A percentile compares a stretch with the other conserved stretches of the same genome.
These are phyloP conservation scores for Lycium ferocissimum DNA, from an alignment of 257 asterid species.

Conservation along the genomic window DNA sequence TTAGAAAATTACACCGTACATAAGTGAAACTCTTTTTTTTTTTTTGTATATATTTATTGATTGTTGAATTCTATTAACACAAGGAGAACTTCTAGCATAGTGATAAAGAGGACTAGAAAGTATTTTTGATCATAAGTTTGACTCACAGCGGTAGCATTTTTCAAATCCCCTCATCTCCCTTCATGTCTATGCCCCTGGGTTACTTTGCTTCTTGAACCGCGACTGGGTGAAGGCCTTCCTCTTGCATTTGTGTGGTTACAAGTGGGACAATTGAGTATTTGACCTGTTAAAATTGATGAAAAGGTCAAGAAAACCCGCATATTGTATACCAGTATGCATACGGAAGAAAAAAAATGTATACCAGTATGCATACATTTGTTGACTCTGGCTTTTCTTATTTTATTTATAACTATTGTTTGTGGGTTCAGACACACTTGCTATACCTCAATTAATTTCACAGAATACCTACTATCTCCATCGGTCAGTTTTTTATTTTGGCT, in stretches of 20 bases:
- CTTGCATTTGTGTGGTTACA: background rate
- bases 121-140: background rate
- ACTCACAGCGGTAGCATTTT: background rate
- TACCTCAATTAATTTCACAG: background rate
- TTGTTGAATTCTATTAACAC: conserved; percentile 4
- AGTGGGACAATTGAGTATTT: background rate
- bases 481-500: background rate
- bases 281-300: background rate
- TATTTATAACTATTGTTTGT: background rate
- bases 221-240: background rate
- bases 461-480: background rate
- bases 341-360: too few relatives aligned
- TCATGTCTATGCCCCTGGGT: background rate
- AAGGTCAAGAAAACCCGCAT: background rate
- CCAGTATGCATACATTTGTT: too few relatives aligned
- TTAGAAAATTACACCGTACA: too few relatives aligned
- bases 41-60: background rate
- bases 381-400: background rate
- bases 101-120: background rate
- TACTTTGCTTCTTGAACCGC: background rate
- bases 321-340: background rate
- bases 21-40: background rate
- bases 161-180: background rate
- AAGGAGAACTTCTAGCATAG: background rate
- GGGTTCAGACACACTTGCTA: background rate